Base-by-base conservation (phyloP, 106 monocot species). In the Apostasia shenzhenica region DNA sequence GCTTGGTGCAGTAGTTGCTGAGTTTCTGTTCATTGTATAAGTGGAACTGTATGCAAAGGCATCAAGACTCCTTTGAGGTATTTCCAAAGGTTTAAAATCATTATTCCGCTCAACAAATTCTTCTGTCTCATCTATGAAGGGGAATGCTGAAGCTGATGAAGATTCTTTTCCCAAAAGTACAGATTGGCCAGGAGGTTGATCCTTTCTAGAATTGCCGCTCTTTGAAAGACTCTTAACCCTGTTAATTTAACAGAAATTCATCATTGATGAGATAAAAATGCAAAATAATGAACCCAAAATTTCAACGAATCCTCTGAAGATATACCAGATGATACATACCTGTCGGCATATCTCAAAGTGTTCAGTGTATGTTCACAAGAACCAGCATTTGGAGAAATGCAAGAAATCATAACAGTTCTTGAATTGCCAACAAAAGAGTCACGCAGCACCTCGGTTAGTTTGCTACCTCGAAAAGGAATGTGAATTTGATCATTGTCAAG, bases 281-380 rank as follows among this genome's bases (percentile, higher is more conserved):
- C 9, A 66, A 8, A 67, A 41, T 54, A 14, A 65, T 45, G 45
- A 13, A 38, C 41, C 41, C 46, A 42, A 45, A 11, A 63, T n/a
- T 45, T 63, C 46, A 45, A 4, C 39, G 8, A 8, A 51, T 49
- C 2, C 39, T 53, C 1, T 10, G 8, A 40, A 12, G 41, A 61
- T 72, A 50, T 26, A 67, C 26, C 47, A 59, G 42, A 39, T 51
- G 14, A 56, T 10, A 44, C 49, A 50, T 86, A 93, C 93, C 93
- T 93, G 48, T 93, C 93, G 41, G 93, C 93, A 81, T 93, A 93
- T 93, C 93, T 85, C 67, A 93, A 79, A n/a, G 93, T 93, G 79
- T 93, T 93, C n/a, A 93, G 81, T 26, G 93, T 93, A 63, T 88
- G 93, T 44, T 93, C 93, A 73, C 93, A 93, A 72, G 93, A 93